Evolutionary conservation across 2,329 filamentous ascomycete genomes (phyloP).

Genomic region (Exophiala sp.): DNA sequence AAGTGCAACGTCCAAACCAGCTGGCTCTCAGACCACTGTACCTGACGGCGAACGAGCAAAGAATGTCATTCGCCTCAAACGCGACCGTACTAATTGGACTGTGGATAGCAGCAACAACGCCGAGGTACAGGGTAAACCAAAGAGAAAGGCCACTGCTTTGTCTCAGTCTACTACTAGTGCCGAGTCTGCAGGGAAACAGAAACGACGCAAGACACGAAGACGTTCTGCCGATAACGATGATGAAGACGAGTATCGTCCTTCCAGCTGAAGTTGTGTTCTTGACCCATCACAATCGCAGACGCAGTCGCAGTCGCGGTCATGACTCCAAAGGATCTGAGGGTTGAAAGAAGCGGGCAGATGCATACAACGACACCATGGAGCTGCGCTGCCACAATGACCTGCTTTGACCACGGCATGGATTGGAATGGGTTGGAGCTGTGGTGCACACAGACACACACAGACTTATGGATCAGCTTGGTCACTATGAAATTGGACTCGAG

Average conservation of each 20-base stretch:
- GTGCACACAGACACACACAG: no score
- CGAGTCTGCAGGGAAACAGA: slow-evolving; percentile 2
- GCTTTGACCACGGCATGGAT: no score
- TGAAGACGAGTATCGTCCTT: slow-evolving; percentile 12
- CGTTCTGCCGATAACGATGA: slow-evolving; percentile 6
- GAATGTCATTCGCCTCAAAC: not conserved
- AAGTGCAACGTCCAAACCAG: not conserved
- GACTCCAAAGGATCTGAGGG: no score
- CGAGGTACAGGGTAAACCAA: not conserved
- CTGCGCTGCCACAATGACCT: no score
- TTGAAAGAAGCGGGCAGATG: no score
- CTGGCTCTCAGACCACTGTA: not conserved
- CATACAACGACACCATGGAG: no score
- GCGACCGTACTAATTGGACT: not conserved
- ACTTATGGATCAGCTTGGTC: no score
- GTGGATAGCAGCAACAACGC: not conserved
- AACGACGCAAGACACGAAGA: slow-evolving; percentile 2
- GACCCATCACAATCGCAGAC: not conserved
- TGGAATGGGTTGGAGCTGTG: no score
- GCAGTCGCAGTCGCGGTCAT: no score
- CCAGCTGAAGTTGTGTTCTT: not conserved
- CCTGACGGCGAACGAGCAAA: not conserved
- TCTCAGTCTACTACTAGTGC: not conserved
- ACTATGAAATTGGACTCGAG: no score
- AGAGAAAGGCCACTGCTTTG: not conserved